Conservation (phyloP, 257 asterid genomes). For the Scutellaria galericulata region DNA sequence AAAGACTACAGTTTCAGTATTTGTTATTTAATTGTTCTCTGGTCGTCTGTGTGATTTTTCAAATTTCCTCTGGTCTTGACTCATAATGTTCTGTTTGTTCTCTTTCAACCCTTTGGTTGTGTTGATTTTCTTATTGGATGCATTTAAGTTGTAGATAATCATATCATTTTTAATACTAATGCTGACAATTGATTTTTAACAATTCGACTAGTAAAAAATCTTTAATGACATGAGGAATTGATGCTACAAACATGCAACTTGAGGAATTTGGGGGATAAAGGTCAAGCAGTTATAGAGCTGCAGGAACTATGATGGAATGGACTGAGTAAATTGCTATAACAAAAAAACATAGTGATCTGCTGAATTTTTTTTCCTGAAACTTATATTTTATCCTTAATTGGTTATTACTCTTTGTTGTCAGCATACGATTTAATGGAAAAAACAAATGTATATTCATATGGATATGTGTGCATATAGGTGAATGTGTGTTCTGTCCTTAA, state of each 20-base stretch:
- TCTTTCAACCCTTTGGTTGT: slow-evolving; percentile 18
- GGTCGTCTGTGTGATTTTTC: not conserved
- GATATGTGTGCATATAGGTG: no score
- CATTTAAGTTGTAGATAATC: slow-evolving; percentile 1
- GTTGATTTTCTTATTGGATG: not conserved
- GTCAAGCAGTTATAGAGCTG: slow-evolving; percentile 20
- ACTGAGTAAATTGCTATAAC: not conserved
- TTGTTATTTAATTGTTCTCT: not conserved
- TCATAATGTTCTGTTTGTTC: slow-evolving; percentile 7
- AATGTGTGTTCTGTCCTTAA: no score
- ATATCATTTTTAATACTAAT: slow-evolving; percentile 20
- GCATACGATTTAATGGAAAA: not conserved
- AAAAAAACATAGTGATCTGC: not conserved
- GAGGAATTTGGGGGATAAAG: slow-evolving; percentile 19
- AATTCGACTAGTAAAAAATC: not conserved
- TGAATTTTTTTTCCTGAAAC: not conserved
- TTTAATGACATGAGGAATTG: slow-evolving; percentile 15
- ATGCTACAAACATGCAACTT: not conserved
- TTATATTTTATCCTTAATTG: not conserved
- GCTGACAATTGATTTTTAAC: not conserved
- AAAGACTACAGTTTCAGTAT: slow-evolving; percentile 10
- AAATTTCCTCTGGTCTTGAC: not conserved
- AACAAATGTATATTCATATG: no score
- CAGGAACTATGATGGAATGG: slow-evolving; percentile 19
- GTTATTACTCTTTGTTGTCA: not conserved